phyloP scores from a whole-genome alignment of 169 alveolate genomes.

The Eimeria necatrix region DNA sequence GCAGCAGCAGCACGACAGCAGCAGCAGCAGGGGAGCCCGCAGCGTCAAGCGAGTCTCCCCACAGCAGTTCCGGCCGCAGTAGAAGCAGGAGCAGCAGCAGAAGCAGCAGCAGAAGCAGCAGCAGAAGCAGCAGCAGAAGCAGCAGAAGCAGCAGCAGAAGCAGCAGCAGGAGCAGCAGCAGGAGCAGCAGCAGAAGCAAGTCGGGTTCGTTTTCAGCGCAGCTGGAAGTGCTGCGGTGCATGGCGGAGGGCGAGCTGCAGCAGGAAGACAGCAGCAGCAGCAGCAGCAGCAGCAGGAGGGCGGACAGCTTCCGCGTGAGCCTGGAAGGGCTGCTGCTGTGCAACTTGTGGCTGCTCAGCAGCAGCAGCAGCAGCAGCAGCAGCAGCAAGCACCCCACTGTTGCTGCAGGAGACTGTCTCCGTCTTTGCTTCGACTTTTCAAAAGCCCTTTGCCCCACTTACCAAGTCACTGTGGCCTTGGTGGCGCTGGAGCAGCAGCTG shows the following conservation, averaged over 20 bases:
- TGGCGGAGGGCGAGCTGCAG: slow-evolving; percentile 20
- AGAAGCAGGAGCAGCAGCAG: background rate
- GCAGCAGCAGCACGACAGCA: background rate
- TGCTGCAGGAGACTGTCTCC: background rate
- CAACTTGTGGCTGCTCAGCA: background rate
- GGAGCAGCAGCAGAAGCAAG: background rate
- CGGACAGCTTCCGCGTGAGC: background rate
- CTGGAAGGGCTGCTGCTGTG: background rate
- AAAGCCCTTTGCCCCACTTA: background rate
- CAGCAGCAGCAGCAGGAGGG: slow-evolving; percentile 30
- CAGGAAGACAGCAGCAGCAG: background rate
- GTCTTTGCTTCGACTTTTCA: background rate
- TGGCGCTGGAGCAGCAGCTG: slow-evolving; percentile 24
- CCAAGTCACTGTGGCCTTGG: slow-evolving; percentile 1
- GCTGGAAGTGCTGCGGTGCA: background rate
- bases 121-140: background rate
- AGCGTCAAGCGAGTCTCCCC: background rate
- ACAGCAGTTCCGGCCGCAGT: background rate
- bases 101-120: slow-evolving; percentile 16
- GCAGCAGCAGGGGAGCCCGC: background rate
- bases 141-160: no score
- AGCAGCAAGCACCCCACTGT: background rate
- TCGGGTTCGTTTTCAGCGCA: background rate
- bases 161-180: no score
- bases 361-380: background rate